Conservation (phyloP, 2,329 filamentous ascomycete genomes). For the Teratosphaeriaceae sp. region DNA sequence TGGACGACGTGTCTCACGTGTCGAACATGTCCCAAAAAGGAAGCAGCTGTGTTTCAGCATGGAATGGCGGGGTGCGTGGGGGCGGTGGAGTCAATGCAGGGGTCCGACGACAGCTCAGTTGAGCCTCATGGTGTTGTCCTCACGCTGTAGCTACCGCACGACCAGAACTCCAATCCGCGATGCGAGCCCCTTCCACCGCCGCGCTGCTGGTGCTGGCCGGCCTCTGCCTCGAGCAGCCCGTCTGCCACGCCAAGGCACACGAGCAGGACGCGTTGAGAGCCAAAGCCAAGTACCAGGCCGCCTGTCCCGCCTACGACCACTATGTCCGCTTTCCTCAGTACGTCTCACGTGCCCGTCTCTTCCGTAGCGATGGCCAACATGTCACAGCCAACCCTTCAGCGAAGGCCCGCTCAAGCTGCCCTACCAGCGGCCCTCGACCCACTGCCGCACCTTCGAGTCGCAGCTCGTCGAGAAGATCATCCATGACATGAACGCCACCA, state of each 20-base stretch:
- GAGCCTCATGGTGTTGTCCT: too few relatives aligned
- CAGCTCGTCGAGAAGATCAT: conserved; percentile 37
- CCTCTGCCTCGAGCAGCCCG: conserved; percentile 20
- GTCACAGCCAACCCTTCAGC: conserved; percentile 39
- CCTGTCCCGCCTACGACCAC: conserved; percentile 34
- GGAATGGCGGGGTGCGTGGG: neutral
- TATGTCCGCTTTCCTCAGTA: conserved; percentile 33
- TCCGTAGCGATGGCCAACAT: too few relatives aligned
- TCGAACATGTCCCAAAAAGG: conserved; percentile 1
- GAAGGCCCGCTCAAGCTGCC: conserved; percentile 40
- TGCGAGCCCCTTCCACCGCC: conserved; percentile 16
- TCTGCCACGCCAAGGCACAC: conserved; percentile 12
- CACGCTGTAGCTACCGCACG: neutral
- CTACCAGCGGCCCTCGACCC: conserved; percentile 37
- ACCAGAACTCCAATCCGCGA: neutral
- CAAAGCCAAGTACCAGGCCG: conserved; percentile 28
- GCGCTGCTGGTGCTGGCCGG: conserved; percentile 24
- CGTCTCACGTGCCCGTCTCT: conserved; percentile 6
- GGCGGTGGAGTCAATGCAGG: neutral
- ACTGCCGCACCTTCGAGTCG: conserved; percentile 43
- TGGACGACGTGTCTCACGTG: conserved; percentile 32
- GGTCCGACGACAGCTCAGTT: too few relatives aligned
- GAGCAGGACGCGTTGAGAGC: conserved; percentile 20
- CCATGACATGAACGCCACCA: conserved; percentile 23
- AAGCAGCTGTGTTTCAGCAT: neutral